A percentile compares a stretch with the other conserved stretches of the same genome.
phyloP scores from a whole-genome alignment of 1,284 basidiomycete genomes.

The Microstroma glucosiphilum region DNA sequence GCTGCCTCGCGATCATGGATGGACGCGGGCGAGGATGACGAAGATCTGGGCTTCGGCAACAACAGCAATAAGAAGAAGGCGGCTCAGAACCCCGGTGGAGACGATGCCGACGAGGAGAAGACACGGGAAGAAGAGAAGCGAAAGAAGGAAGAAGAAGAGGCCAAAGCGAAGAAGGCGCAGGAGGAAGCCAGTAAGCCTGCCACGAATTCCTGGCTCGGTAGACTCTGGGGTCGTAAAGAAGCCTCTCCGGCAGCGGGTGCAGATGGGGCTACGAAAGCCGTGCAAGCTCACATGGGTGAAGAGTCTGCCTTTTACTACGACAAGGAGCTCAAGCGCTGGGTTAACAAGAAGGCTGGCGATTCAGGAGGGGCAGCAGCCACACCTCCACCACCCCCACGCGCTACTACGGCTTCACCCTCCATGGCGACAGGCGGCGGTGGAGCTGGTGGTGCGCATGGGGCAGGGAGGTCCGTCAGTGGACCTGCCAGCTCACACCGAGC shows the following conservation, averaged over 20 bases:
- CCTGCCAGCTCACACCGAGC: background rate
- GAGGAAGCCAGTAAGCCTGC: constrained; percentile 13
- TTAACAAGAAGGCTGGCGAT: constrained; percentile 68
- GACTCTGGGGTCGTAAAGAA: constrained; percentile 54
- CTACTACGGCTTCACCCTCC: constrained; percentile 40
- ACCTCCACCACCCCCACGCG: constrained; percentile 35
- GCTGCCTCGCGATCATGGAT: background rate
- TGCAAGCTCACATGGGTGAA: constrained; percentile 78
- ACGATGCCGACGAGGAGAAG: background rate
- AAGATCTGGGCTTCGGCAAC: constrained; percentile 89
- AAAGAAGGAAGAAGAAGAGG: constrained; percentile 6
- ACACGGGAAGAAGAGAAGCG: constrained; percentile 42
- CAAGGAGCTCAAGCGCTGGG: constrained; percentile 88
- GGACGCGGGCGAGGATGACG: constrained; percentile 65
- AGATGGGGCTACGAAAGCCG: constrained; percentile 39
- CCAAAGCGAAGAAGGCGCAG: constrained; percentile 4
- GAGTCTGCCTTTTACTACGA: constrained; percentile 89
- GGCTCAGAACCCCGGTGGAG: background rate
- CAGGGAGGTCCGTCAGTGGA: constrained; percentile 10
- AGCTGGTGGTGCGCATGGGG: constrained; percentile 21
- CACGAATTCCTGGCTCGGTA: constrained; percentile 64
- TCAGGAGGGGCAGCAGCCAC: constrained; percentile 30
- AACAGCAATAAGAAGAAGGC: constrained; percentile 53
- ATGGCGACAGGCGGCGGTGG: constrained; percentile 21
- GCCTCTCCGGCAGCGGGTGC: constrained; percentile 27